A percentile compares a stretch with the other conserved stretches of the same genome.
Evolutionary conservation across 2,329 filamentous ascomycete species (phyloP).

Genomic region (Xylaria sp.): DNA sequence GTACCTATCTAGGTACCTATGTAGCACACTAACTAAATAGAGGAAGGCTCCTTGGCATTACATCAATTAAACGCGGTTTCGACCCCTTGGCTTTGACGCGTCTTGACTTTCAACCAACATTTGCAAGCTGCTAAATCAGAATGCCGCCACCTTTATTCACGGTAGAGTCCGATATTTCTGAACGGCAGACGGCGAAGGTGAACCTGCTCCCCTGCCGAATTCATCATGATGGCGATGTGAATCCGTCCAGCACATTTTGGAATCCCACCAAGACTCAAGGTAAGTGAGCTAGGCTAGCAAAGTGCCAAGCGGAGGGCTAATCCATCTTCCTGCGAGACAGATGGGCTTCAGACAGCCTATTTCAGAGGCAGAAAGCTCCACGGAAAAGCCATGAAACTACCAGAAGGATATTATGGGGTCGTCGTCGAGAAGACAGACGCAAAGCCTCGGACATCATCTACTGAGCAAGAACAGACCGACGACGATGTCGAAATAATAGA

Average conservation of each 20-base stretch:
- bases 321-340: slow-evolving; percentile 49
- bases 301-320: slow-evolving; percentile 21
- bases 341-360: slow-evolving; percentile 67
- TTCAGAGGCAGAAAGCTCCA: slow-evolving; percentile 84
- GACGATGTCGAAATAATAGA: slow-evolving; percentile 57
- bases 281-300: slow-evolving; percentile 49
- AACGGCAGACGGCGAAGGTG: slow-evolving; percentile 41
- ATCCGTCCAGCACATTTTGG: slow-evolving; percentile 76
- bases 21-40: too few relatives aligned
- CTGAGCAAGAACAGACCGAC: slow-evolving; percentile 43
- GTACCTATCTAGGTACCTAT: too few relatives aligned
- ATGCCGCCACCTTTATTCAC: slow-evolving; percentile 49
- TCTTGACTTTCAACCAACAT: slow-evolving; percentile 7
- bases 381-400: slow-evolving; percentile 73
- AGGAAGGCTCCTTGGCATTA: not conserved
- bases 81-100: slow-evolving; percentile 19
- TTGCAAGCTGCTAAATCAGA: slow-evolving; percentile 5
- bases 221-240: slow-evolving; percentile 79
- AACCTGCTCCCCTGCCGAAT: slow-evolving; percentile 84
- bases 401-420: slow-evolving; percentile 76
- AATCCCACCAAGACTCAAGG: slow-evolving; percentile 63
- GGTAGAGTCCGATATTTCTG: slow-evolving; percentile 37
- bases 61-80: slow-evolving; percentile 27
- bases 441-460: slow-evolving; percentile 46
- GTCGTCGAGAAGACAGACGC: slow-evolving; percentile 63